Percentiles rank a stretch among this genome's conserved stretches.
Conservation (phyloP, 1,139 yeast genomes). For the Kodamaea alishanica region DNA sequence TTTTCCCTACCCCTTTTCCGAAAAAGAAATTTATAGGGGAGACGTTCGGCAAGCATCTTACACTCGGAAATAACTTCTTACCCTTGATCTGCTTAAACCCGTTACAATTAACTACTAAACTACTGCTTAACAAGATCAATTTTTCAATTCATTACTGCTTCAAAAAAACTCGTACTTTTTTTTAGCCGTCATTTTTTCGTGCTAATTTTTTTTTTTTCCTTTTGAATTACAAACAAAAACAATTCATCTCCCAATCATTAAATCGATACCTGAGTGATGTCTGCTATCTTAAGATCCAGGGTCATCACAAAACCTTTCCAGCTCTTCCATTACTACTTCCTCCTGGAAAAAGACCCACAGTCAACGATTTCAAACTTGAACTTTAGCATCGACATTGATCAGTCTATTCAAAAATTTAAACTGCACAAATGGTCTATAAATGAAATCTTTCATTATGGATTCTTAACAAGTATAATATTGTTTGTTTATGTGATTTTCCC, state of each 20-base stretch:
- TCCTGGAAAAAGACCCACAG: conserved; percentile 58
- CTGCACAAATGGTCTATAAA: conserved; percentile 45
- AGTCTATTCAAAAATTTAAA: conserved; percentile 46
- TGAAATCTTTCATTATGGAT: conserved; percentile 52
- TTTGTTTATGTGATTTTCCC: conserved; percentile 54
- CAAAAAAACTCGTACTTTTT: too few relatives aligned
- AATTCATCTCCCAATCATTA: neutral
- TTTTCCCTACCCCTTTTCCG: too few relatives aligned
- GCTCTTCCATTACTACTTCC: conserved; percentile 49
- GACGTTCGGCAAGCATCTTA: too few relatives aligned
- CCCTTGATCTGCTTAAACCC: too few relatives aligned
- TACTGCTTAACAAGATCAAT: too few relatives aligned
- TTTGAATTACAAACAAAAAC: neutral
- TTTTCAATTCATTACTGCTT: too few relatives aligned
- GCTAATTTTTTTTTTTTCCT: too few relatives aligned
- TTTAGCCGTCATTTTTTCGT: too few relatives aligned
- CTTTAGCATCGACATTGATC: conserved; percentile 54
- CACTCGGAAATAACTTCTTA: too few relatives aligned
- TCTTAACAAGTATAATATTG: conserved; percentile 44
- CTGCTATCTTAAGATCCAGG: conserved; percentile 30
- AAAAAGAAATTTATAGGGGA: too few relatives aligned
- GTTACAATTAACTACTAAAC: too few relatives aligned
- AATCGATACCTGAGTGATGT: conserved; percentile 6
- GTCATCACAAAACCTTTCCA: conserved; percentile 40
- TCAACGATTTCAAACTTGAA: conserved; percentile 54